Base-by-base conservation (phyloP, 495 filamentous ascomycete species). In the Annulohypoxylon bovei region DNA sequence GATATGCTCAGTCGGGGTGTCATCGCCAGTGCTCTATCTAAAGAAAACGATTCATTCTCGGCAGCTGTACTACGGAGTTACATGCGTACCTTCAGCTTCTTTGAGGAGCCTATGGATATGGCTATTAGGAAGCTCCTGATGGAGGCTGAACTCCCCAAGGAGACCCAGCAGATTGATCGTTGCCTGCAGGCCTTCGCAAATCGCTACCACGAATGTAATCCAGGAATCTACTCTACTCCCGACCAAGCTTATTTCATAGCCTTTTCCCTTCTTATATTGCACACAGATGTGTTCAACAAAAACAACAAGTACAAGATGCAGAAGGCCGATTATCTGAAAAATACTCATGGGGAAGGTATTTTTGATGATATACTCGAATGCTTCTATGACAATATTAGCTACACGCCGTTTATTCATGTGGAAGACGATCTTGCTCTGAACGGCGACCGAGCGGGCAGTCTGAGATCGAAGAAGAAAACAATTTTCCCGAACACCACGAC, bases 281-380 rank as follows among this genome's bases (percentile, higher is more conserved):
- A 99, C 72, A 98, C 95, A 0, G 95, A 99, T 76, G 93, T 96
- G 9, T 98, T 98, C 88, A 99, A 99, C 84, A 97, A 95, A 78
- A 98, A 98, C 83, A 98, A 98, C 78, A 98, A 97, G 81, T 88
- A 94, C 73, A 99, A 98, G 79, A 99, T 99, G 95, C 94, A 97
- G 76, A 96, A 96, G 71, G 84, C 85, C 0, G 95, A 98, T 65
- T 99, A 99, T 77, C 86, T 97, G 57, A 98, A 96, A 79, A 98
- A 98, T 77, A 95, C 93, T 12, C 87, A 89, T 7, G 92, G 91
- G 0, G 93, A 97, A 76, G 93, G 93, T 12, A 91, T 98, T 22
- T 90, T 91, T 27, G 93, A 95, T 60, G 95, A 98, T 58, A 92
- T 98, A 27, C 84, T 98, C 5, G 93, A 92, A 75, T 98, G 94